Conservation (phyloP, 2,329 filamentous ascomycete genomes). For the Trichoderma sp. region DNA sequence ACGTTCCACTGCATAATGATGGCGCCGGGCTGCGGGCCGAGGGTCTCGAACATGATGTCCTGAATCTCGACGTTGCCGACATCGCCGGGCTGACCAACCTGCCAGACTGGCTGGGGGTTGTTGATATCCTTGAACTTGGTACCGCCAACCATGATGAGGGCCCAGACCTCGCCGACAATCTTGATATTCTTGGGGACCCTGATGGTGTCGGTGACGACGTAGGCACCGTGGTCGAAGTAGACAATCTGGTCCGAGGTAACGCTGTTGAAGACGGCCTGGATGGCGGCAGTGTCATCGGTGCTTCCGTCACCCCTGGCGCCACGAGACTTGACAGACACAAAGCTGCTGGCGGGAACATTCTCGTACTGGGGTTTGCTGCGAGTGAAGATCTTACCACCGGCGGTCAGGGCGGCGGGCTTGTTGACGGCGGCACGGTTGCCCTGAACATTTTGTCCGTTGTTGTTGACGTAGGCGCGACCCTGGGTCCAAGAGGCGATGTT, state of each 20-base stretch:
- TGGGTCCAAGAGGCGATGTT: slow-evolving; percentile 73
- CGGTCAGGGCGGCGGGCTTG: slow-evolving; percentile 67
- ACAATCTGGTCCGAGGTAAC: slow-evolving; percentile 62
- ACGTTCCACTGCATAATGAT: slow-evolving; percentile 93
- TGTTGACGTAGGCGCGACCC: slow-evolving; percentile 66
- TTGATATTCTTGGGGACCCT: slow-evolving; percentile 74
- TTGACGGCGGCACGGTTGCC: slow-evolving; percentile 48
- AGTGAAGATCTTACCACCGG: slow-evolving; percentile 69
- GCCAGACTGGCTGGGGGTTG: slow-evolving; percentile 80
- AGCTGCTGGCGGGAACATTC: slow-evolving; percentile 59
- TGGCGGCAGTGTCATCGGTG: slow-evolving; percentile 81
- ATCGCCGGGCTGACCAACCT: slow-evolving; percentile 75
- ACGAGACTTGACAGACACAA: slow-evolving; percentile 76
- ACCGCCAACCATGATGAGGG: slow-evolving; percentile 81
- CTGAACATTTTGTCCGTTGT: slow-evolving; percentile 55
- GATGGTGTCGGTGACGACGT: slow-evolving; percentile 67
- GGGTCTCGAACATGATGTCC: slow-evolving; percentile 81
- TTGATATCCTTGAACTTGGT: slow-evolving; percentile 67
- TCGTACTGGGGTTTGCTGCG: slow-evolving; percentile 89
- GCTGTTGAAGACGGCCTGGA: slow-evolving; percentile 73
- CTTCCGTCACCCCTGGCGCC: slow-evolving; percentile 85
- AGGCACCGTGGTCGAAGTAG: slow-evolving; percentile 73
- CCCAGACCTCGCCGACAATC: slow-evolving; percentile 90
- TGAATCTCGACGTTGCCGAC: slow-evolving; percentile 80
- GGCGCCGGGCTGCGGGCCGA: slow-evolving; percentile 78